Evolutionary conservation across 176 grass and related monocot species (phyloP).

Genomic region (Aechmea fasciata): DNA sequence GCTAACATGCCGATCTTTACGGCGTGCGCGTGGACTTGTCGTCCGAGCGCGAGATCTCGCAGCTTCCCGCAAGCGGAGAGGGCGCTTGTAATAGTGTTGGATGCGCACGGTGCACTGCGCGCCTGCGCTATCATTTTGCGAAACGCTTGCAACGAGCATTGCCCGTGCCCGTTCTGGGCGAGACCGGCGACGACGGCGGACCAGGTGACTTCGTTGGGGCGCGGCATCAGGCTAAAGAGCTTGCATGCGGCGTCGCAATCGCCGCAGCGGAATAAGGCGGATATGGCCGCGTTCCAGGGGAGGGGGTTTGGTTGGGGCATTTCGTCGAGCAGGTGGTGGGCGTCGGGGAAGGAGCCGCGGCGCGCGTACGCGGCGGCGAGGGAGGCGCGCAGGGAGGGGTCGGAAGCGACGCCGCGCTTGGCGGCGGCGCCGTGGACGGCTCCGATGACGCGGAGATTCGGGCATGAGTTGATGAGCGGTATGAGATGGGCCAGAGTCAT

Average conservation of each 20-base stretch:
- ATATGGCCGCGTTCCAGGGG: conserved; percentile 20
- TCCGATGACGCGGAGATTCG: conserved; percentile 3
- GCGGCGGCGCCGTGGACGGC: conserved; percentile 2
- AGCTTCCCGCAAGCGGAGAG: conserved; percentile 21
- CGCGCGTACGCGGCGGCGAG: background rate
- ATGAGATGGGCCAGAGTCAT: background rate
- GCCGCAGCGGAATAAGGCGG: conserved; percentile 11
- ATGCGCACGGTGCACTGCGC: background rate
- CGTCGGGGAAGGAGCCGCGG: background rate
- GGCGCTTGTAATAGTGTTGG: conserved; percentile 20
- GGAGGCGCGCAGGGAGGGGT: background rate
- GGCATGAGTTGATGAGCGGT: conserved; percentile 11
- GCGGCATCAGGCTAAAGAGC: conserved; percentile 22
- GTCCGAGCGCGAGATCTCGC: conserved; percentile 7
- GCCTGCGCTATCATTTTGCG: conserved; percentile 20
- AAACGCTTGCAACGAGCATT: conserved; percentile 13
- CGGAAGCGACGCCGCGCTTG: background rate
- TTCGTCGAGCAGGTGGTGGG: conserved; percentile 25
- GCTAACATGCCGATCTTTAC: conserved; percentile 14
- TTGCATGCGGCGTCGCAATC: background rate
- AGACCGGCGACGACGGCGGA: conserved; percentile 23
- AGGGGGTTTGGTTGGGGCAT: conserved; percentile 10
- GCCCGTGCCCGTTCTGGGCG: conserved; percentile 9
- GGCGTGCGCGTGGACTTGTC: conserved; percentile 16
- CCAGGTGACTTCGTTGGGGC: conserved; percentile 25